These are phyloP conservation scores for Quercus bicolor DNA, from an alignment of 306 rosid species.

Conservation along the genomic window DNA sequence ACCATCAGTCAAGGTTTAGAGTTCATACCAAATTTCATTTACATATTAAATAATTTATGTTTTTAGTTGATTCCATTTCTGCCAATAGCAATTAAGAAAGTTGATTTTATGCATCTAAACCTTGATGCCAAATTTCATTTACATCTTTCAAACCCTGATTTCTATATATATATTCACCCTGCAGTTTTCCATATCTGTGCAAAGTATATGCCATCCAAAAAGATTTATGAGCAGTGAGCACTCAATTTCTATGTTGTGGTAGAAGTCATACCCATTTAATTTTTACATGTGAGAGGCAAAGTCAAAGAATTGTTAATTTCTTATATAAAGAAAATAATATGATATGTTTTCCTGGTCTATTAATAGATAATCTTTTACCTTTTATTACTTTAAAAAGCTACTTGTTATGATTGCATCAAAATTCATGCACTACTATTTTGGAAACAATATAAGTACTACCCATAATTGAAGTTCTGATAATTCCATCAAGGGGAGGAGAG, in stretches of 20 bases:
- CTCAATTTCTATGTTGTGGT: background rate
- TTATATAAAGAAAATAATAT: background rate
- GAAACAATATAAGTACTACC: too few species aligned
- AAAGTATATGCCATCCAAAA: background rate
- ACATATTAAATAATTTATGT: background rate
- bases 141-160: background rate
- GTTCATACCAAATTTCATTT: background rate
- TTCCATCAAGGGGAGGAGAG: background rate
- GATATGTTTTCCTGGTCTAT: background rate
- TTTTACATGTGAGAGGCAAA: background rate
- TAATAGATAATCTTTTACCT: background rate
- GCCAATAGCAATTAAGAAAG: background rate
- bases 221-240: background rate
- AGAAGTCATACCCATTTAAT: too few species aligned
- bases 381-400: background rate
- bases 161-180: background rate
- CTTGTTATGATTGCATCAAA: background rate
- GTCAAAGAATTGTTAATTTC: background rate
- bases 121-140: background rate
- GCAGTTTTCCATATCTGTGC: background rate
- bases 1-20: constrained; percentile 72
- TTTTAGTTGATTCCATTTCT: background rate
- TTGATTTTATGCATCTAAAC: background rate
- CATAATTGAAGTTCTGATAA: background rate
- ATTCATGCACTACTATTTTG: background rate